Percentiles rank a stretch among this genome's conserved stretches.
phyloP scores from a whole-genome alignment of 768 basidiomycete species.

The Podaxis sp. region DNA sequence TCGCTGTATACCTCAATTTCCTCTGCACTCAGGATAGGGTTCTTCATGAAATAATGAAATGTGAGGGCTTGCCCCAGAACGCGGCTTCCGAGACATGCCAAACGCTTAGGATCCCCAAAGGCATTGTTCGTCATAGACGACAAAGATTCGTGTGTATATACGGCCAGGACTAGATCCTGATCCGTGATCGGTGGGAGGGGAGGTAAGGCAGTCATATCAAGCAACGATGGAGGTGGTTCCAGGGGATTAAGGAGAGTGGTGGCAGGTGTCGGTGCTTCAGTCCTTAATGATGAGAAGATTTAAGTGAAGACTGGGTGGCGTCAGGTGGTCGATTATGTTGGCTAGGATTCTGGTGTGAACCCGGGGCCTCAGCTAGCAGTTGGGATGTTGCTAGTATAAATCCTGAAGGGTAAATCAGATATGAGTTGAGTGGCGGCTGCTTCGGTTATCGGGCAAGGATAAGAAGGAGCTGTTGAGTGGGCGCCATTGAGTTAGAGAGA shows the following conservation, averaged over 20 bases:
- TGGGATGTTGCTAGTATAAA: neutral
- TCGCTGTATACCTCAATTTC: constrained; percentile 43
- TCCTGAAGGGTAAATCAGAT: no score
- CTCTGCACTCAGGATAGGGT: constrained; percentile 39
- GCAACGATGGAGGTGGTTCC: constrained; percentile 18
- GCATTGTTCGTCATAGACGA: constrained; percentile 35
- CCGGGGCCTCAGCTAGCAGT: neutral
- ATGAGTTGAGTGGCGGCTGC: no score
- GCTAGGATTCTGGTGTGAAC: neutral
- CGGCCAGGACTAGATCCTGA: constrained; percentile 52
- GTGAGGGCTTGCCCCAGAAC: constrained; percentile 55
- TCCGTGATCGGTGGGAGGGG: constrained; percentile 57
- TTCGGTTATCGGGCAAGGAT: no score
- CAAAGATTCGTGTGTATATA: constrained; percentile 52
- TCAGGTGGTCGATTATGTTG: neutral
- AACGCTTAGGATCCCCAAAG: constrained; percentile 60
- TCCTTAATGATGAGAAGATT: neutral
- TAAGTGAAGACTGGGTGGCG: neutral
- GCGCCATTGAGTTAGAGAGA: no score
- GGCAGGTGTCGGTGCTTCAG: neutral
- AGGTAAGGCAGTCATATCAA: constrained; percentile 34
- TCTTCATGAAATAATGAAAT: constrained; percentile 45
- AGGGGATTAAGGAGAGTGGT: constrained; percentile 1
- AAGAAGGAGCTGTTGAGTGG: no score
- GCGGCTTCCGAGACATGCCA: constrained; percentile 55